Evolutionary conservation across 2,329 filamentous ascomycete genomes (phyloP).

Genomic region (Orbilia javanica): DNA sequence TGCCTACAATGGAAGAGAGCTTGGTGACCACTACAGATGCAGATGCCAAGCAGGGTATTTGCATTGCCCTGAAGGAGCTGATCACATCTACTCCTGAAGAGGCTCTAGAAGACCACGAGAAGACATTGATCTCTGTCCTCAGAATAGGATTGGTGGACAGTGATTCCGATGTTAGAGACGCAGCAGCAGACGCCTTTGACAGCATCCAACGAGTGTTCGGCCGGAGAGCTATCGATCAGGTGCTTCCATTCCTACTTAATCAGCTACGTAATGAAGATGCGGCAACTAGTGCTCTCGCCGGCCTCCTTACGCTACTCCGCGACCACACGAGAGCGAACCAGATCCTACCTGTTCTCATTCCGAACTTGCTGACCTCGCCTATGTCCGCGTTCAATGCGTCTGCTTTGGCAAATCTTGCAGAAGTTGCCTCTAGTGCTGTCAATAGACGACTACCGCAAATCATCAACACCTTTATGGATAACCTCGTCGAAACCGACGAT

Average conservation of each 20-base stretch:
- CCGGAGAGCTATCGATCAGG: conserved; percentile 94
- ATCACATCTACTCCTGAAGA: conserved; percentile 90
- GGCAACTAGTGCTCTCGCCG: conserved; percentile 91
- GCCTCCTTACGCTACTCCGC: conserved; percentile 91
- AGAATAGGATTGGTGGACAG: conserved; percentile 91
- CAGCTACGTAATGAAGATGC: conserved; percentile 87
- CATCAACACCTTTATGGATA: conserved; percentile 93
- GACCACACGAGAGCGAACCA: conserved; percentile 95
- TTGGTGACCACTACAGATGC: conserved; percentile 88
- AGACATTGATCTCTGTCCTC: conserved; percentile 92
- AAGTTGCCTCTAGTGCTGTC: conserved; percentile 91
- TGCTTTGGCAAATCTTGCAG: conserved; percentile 89
- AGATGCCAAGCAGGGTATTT: conserved; percentile 96
- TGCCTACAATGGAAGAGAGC: conserved; percentile 93
- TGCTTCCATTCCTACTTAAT: conserved; percentile 89
- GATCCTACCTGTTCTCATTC: conserved; percentile 94
- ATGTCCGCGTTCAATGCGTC: conserved; percentile 96
- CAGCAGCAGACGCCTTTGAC: conserved; percentile 96
- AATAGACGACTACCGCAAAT: conserved; percentile 89
- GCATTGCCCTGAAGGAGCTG: conserved; percentile 92
- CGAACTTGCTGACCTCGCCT: conserved; percentile 87
- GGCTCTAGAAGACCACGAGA: conserved; percentile 91
- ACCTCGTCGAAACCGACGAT: conserved; percentile 82
- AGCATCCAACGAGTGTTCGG: conserved; percentile 92
- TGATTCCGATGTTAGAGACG: conserved; percentile 89